Base-by-base conservation (phyloP, 2,329 filamentous ascomycete genomes). In the Claviceps capensis region DNA sequence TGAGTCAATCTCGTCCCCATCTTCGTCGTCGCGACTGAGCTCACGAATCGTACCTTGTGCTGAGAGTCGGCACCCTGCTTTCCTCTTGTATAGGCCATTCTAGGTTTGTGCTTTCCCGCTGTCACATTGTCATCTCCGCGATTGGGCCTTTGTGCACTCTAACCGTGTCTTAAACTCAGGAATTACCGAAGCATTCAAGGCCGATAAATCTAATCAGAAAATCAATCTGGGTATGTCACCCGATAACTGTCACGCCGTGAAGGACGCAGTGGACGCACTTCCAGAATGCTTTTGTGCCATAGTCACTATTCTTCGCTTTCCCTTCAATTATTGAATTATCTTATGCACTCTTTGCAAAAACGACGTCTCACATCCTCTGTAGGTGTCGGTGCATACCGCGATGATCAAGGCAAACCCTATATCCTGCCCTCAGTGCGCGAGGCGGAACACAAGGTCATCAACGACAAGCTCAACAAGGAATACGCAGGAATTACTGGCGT, bases 121-220 rank as follows among this genome's bases (percentile, higher is more conserved):
- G 52, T 5, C 45, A 23, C 42, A 23, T 14, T 11, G 14, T 36
- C 1, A 4, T 45, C 26, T 22, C 1, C 11, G 37, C 40, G 26
- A 9, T 26, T 16, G 8, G 22, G 7, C 13, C 50, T 44, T 54
- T 54, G 48, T 52, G 38, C 62, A 65, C 62, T 64, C 56, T 53
- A 3, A 30, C 22, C 23, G 2, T 43, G 45, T 49, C 30, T 6
- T 26, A 30, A 48, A 50, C 50, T 22, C 59, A 84, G 85, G 87
- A 69, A 89, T 98, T 73, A 97, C 93, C 57, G 93, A 98, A 76
- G 93, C 93, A 56, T 98, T 93, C 86, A 98, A 97, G 80, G 90
- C 90, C 71, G 93, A 98, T 70, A 79, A 77, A 64, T 91, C 94
- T 72, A 75, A 82, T 57, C 82, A 95, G 76, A 98, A 97, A 83